phyloP scores from a whole-genome alignment of 2,329 filamentous ascomycete species.

The Domatiomyces catenatus region DNA sequence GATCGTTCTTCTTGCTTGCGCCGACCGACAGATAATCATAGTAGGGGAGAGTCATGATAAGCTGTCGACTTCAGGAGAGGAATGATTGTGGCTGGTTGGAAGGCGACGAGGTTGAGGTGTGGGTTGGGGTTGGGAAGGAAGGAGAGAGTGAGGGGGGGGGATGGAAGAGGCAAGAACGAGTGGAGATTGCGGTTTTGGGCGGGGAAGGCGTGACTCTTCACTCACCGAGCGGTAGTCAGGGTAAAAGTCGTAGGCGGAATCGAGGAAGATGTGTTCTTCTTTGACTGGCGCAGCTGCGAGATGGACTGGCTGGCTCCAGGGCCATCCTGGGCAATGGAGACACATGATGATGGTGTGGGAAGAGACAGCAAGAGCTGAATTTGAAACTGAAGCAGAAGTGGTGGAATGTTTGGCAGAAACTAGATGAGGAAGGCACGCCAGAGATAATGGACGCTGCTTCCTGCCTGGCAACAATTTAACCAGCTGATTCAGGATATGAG shows the following conservation, averaged over 20 bases:
- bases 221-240: slow-evolving; percentile 14
- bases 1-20: slow-evolving; percentile 9
- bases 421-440: background rate
- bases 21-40: slow-evolving; percentile 12
- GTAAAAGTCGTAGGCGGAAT: slow-evolving; percentile 13
- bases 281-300: slow-evolving; percentile 13
- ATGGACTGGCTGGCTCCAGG: slow-evolving; percentile 12
- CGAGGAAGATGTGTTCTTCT: slow-evolving; percentile 15
- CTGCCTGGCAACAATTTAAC: background rate
- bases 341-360: slow-evolving; percentile 13
- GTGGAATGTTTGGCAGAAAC: background rate
- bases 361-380: background rate
- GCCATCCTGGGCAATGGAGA: slow-evolving; percentile 15
- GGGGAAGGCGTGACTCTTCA: background rate
- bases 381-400: background rate
- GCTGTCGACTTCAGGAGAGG: background rate
- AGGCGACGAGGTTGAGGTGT: background rate
- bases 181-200: background rate
- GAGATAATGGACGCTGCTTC: background rate
- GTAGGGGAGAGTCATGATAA: slow-evolving; percentile 1
- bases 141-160: background rate
- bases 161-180: background rate
- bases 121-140: background rate
- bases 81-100: background rate
- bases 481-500: background rate